Percentiles rank a stretch among this genome's conserved stretches.
Evolutionary conservation across 306 rosid genomes (phyloP).

Genomic region (Prunus armeniaca): DNA sequence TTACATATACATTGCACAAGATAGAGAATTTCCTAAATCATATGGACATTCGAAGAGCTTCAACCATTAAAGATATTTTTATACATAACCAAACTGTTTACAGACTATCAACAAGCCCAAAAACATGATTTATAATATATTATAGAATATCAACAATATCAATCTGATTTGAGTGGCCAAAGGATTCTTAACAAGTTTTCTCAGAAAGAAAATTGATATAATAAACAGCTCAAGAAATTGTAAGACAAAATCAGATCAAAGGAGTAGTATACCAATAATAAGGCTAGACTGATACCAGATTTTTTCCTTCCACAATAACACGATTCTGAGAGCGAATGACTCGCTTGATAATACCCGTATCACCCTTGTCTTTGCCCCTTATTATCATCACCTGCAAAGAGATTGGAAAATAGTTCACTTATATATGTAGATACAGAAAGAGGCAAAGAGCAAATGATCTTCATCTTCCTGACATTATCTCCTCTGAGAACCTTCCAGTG

Average conservation of each 20-base stretch:
- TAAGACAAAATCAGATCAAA: neutral
- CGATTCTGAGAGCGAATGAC: constrained; percentile 93
- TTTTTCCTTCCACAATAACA: constrained; percentile 88
- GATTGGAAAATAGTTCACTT: neutral
- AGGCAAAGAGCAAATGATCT: neutral
- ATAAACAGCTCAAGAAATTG: neutral
- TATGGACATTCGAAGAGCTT: neutral
- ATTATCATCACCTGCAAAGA: constrained; percentile 72
- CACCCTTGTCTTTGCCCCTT: constrained; percentile 92
- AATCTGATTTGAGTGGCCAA: neutral
- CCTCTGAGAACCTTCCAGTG: constrained; percentile 90
- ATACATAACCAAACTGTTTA: neutral
- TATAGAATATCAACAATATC: neutral
- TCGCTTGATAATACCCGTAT: constrained; percentile 71
- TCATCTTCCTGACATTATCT: constrained; percentile 57
- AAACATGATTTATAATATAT: neutral
- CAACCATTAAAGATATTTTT: neutral
- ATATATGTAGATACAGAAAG: neutral
- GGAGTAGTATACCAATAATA: neutral
- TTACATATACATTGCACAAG: neutral
- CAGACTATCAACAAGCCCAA: neutral
- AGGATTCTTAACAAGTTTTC: neutral
- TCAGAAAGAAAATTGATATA: neutral
- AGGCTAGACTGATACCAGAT: constrained; percentile 49
- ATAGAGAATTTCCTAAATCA: neutral